Conservation (phyloP, 2,329 filamentous ascomycete genomes). For the Hawksworthiomyces lignivorus region DNA sequence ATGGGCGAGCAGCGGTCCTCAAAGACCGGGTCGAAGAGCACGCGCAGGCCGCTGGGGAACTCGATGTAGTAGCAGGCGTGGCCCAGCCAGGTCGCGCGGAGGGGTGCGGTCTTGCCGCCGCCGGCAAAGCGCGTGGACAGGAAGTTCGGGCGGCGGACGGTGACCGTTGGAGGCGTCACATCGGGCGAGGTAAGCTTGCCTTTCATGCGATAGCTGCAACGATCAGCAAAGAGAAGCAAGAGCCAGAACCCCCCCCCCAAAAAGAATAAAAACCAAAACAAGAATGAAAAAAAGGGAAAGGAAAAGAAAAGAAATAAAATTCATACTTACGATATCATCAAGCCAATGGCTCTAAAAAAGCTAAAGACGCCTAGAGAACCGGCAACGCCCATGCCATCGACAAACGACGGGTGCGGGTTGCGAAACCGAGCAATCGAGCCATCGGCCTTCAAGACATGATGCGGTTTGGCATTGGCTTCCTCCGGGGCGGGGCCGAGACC, state of each 20-base stretch:
- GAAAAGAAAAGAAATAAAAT: background rate
- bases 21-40: conserved; percentile 91
- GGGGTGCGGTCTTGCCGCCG: conserved; percentile 15
- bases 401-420: conserved; percentile 44
- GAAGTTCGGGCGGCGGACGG: conserved; percentile 60
- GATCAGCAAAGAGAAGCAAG: too few species aligned
- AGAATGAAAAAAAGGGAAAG: background rate
- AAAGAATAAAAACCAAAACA: background rate
- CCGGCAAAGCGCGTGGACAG: conserved; percentile 49
- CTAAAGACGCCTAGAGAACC: background rate
- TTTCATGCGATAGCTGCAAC: conserved; percentile 20
- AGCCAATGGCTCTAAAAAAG: conserved; percentile 19
- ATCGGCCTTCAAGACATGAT: conserved; percentile 36
- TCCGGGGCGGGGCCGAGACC: conserved; percentile 23
- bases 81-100: conserved; percentile 89
- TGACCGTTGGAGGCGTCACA: conserved; percentile 57
- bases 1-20: conserved; percentile 79
- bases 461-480: conserved; percentile 36
- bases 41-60: conserved; percentile 76
- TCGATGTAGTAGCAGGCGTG: conserved; percentile 93
- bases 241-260: too few species aligned
- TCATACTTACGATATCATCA: conserved; percentile 32
- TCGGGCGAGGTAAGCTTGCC: conserved; percentile 44
- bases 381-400: conserved; percentile 15
- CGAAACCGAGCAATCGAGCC: conserved; percentile 37